Base-by-base conservation (phyloP, 176 grass and related monocot genomes). In the Oryza nivara region DNA sequence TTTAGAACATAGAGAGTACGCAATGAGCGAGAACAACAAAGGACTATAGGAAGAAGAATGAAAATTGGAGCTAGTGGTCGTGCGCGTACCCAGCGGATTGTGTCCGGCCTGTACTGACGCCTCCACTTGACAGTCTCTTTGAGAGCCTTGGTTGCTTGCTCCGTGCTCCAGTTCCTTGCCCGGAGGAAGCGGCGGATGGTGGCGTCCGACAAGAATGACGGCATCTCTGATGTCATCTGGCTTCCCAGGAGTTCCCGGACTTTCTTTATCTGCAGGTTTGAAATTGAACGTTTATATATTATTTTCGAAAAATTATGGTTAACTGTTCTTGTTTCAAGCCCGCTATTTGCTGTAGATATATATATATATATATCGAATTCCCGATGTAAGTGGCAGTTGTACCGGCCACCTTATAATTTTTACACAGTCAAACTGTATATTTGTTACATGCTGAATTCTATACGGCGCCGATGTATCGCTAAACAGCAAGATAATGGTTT, bases 71-170 rank as follows among this genome's bases (percentile, higher is more conserved):
- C 28, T 30, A 30, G 4, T 20, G 5, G 17, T 58, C 17, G 8
- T 8, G 9, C 16, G 8, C n/a, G 9, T 9, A 92, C 87, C 91
- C 87, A 92, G 12, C 84, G 30, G 68, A 92, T 92, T 20, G 58
- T 16, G 12, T 89, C 84, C 15, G 87, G 91, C 67, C 80, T 92
- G 67, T 82, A 85, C 56, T 89, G 46, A 44, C 85, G 77, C 74
- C 91, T 87, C 91, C 91, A 92, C 30, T 90, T 88, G 56, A 86
- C 34, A 49, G 85, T 75, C 32, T 90, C 85, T 68, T 83, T 90
- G 2, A 93, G 82, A 51, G 64, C 20, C 77, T 90, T 90, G 61
- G 64, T 51, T 13, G 85, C 82, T 46, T 86, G 77, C 11, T 77
- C 78, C 2, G 65, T 51, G 49, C 84, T 83, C 88, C 92, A 93